Conservation (phyloP, 805 yeast genomes). For the Kuraishia hungarica region DNA sequence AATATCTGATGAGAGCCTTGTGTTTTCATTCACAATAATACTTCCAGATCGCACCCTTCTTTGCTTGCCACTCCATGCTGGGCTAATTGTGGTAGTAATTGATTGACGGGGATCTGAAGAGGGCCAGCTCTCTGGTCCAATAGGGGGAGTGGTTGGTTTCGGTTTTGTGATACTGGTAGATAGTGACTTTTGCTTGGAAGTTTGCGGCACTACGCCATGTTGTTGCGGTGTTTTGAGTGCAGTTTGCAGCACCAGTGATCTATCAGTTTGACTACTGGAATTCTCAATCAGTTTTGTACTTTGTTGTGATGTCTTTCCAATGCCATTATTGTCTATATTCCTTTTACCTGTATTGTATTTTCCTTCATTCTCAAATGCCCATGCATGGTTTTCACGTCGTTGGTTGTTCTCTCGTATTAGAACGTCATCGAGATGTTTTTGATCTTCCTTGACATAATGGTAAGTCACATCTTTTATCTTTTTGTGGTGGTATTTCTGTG, state of each 20-base stretch:
- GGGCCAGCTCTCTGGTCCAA: background rate
- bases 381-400: background rate
- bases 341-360: background rate
- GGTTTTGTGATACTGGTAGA: background rate
- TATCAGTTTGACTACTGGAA: background rate
- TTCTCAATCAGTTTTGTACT: background rate
- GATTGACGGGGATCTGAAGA: background rate
- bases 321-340: background rate
- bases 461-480: background rate
- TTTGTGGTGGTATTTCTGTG: background rate
- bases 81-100: background rate
- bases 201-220: too few species aligned
- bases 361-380: conserved; percentile 1
- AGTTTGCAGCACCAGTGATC: background rate
- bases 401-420: background rate
- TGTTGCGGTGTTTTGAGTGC: background rate
- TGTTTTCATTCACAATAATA: background rate
- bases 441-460: background rate
- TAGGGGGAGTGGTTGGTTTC: too few species aligned
- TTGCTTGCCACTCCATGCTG: background rate
- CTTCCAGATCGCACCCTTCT: background rate
- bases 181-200: background rate
- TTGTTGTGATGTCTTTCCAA: background rate
- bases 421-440: background rate
- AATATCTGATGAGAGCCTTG: background rate